These are phyloP conservation scores for Solanum medicagineum DNA, from an alignment of 257 asterid species.

Conservation along the genomic window DNA sequence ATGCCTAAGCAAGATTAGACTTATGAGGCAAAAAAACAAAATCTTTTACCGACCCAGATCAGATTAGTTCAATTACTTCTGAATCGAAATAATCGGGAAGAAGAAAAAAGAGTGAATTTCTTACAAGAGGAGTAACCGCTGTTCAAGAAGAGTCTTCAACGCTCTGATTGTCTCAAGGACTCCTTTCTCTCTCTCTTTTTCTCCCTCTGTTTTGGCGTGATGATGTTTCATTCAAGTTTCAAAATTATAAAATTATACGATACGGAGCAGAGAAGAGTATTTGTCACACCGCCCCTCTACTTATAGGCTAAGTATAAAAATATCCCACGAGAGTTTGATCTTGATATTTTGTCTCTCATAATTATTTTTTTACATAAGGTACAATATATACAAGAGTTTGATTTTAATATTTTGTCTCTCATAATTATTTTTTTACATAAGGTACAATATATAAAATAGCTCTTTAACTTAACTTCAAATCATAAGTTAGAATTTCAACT, in stretches of 20 bases:
- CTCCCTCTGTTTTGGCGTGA: background rate
- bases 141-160: background rate
- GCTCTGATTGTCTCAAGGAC: background rate
- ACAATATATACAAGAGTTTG: too few species aligned
- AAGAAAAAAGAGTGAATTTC: background rate
- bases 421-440: too few species aligned
- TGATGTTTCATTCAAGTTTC: background rate
- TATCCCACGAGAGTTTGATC: too few species aligned
- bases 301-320: background rate
- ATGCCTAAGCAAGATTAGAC: background rate
- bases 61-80: constrained; percentile 10
- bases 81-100: background rate
- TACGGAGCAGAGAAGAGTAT: background rate
- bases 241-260: background rate
- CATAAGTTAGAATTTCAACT: too few species aligned
- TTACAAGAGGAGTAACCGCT: constrained; percentile 11
- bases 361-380: background rate
- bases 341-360: too few species aligned
- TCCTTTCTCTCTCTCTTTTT: background rate
- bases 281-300: background rate
- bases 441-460: too few species aligned
- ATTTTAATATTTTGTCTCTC: too few species aligned
- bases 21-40: background rate
- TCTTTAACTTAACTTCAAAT: too few species aligned
- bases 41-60: background rate